These are phyloP conservation scores for Vitellaria paradoxa DNA, from an alignment of 179 eudicot species.

Conservation along the genomic window DNA sequence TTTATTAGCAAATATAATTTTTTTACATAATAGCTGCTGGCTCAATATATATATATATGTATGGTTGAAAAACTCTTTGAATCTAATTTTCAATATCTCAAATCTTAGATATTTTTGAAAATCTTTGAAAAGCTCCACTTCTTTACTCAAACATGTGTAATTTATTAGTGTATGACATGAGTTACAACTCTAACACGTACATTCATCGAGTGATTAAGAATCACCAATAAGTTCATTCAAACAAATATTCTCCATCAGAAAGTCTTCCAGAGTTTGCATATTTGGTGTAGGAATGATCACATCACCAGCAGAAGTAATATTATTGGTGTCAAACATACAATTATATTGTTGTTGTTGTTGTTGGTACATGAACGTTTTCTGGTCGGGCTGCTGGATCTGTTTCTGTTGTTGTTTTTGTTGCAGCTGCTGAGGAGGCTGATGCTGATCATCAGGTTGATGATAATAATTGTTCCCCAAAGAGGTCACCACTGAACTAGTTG, in stretches of 20 bases:
- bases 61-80: too few species aligned
- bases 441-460: not conserved
- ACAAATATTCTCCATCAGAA: slow-evolving; percentile 4
- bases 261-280: not conserved
- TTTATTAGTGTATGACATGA: too few species aligned
- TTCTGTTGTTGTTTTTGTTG: slow-evolving; percentile 1
- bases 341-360: not conserved
- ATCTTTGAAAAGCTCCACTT: not conserved
- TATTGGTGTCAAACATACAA: not conserved
- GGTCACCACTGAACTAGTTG: not conserved
- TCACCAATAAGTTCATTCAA: slow-evolving; percentile 15
- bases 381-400: not conserved
- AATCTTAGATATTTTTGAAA: too few species aligned
- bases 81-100: too few species aligned
- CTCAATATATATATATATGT: too few species aligned
- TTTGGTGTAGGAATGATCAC: not conserved
- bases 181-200: not conserved
- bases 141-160: not conserved
- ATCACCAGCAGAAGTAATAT: not conserved
- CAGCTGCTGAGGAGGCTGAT: not conserved
- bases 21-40: too few species aligned
- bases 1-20: too few species aligned
- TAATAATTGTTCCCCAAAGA: not conserved
- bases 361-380: not conserved
- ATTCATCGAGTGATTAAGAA: not conserved